Conservation (phyloP, 805 yeast species). For the Lachancea thermotolerans region DNA sequence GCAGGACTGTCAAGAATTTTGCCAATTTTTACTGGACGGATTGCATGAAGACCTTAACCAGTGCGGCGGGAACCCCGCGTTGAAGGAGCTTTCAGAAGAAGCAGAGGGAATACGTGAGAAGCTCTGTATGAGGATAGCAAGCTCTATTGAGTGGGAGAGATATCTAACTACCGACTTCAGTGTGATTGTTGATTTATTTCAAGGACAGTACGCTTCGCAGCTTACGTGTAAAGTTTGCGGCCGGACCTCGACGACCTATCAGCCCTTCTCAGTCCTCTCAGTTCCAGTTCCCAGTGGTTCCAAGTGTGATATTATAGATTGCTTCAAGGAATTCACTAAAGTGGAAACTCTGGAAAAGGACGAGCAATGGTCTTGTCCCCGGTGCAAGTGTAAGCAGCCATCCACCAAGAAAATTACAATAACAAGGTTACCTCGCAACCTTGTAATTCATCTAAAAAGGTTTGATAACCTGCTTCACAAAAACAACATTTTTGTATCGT, state of each 20-base stretch:
- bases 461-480: conserved; percentile 44
- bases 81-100: conserved; percentile 55
- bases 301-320: conserved; percentile 44
- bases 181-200: conserved; percentile 71
- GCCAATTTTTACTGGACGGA: conserved; percentile 81
- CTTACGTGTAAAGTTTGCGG: conserved; percentile 67
- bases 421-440: conserved; percentile 68
- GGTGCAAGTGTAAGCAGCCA: conserved; percentile 54
- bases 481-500: conserved; percentile 61
- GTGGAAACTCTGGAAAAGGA: conserved; percentile 69
- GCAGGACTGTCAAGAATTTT: conserved; percentile 91
- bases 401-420: conserved; percentile 66
- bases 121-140: conserved; percentile 70
- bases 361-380: conserved; percentile 80
- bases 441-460: conserved; percentile 81
- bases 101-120: conserved; percentile 70
- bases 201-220: conserved; percentile 83
- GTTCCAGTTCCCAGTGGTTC: conserved; percentile 63
- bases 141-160: conserved; percentile 88
- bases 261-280: conserved; percentile 71
- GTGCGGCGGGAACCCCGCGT: conserved; percentile 47
- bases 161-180: conserved; percentile 75
- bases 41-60: conserved; percentile 85
- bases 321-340: conserved; percentile 71
- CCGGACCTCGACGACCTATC: conserved; percentile 77